Evolutionary conservation across 768 basidiomycete species (phyloP).

Genomic region (Peribolospora kevripleyi): DNA sequence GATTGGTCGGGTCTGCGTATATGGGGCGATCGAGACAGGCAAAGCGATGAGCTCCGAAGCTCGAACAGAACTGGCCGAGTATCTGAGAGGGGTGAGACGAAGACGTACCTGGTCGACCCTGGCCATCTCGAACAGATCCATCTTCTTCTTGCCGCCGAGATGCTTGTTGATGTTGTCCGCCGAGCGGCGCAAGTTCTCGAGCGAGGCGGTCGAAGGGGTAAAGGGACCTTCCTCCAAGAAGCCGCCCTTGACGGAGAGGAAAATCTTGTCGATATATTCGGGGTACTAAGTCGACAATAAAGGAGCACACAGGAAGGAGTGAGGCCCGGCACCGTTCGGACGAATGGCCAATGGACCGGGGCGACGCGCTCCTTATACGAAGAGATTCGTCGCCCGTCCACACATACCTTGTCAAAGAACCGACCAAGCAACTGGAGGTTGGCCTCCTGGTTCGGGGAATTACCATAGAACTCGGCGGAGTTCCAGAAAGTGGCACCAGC

Average conservation of each 20-base stretch:
- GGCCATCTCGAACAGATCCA: constrained; percentile 38
- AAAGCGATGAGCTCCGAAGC: constrained; percentile 4
- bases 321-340: no score
- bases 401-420: no score
- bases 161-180: constrained; percentile 25
- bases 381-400: no score
- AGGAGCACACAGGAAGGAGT: no score
- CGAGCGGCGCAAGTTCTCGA: constrained; percentile 29
- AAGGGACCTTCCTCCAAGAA: constrained; percentile 5
- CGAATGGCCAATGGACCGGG: no score
- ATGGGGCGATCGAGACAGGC: no score
- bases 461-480: constrained; percentile 36
- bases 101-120: constrained; percentile 20
- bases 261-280: constrained; percentile 25
- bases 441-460: constrained; percentile 19
- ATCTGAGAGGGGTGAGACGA: background rate
- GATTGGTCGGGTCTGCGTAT: background rate
- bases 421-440: constrained; percentile 29
- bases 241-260: constrained; percentile 30
- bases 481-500: constrained; percentile 18
- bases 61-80: background rate
- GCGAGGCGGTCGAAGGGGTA: background rate
- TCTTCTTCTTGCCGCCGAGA: constrained; percentile 29
- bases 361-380: no score
- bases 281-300: no score